Evolutionary conservation across 345 rosid species (phyloP).

Genomic region (Camelina hispida): DNA sequence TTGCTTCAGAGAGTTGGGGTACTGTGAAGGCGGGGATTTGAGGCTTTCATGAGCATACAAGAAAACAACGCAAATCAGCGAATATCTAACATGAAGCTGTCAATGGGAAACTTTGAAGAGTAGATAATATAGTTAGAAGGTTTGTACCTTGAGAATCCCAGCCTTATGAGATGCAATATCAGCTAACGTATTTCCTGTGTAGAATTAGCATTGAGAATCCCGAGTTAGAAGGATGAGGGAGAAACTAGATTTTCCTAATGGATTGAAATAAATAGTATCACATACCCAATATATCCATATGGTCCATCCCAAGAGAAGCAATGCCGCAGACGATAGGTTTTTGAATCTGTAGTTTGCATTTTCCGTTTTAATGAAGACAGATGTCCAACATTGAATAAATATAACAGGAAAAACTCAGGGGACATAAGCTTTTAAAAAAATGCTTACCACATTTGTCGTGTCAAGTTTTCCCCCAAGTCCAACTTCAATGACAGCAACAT

Average conservation of each 20-base stretch:
- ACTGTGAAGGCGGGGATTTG: slow-evolving; percentile 85
- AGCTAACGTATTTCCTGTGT: slow-evolving; percentile 71
- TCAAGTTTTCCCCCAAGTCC: slow-evolving; percentile 81
- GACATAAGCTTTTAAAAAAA: slow-evolving; percentile 30
- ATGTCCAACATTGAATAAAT: neutral
- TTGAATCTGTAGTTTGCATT: slow-evolving; percentile 62
- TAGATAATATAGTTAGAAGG: slow-evolving; percentile 23
- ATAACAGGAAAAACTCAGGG: slow-evolving; percentile 17
- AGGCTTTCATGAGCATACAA: slow-evolving; percentile 72
- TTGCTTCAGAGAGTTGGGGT: slow-evolving; percentile 82
- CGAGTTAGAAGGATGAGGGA: slow-evolving; percentile 19
- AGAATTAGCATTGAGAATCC: slow-evolving; percentile 28
- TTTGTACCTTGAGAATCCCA: slow-evolving; percentile 87
- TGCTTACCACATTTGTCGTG: slow-evolving; percentile 82
- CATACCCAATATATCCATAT: slow-evolving; percentile 70
- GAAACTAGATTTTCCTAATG: neutral
- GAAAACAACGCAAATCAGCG: slow-evolving; percentile 63
- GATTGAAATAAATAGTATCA: slow-evolving; percentile 4
- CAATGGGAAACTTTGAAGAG: too few relatives aligned
- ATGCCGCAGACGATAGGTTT: slow-evolving; percentile 88
- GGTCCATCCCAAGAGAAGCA: slow-evolving; percentile 90
- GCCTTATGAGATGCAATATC: slow-evolving; percentile 87
- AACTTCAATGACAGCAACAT: slow-evolving; percentile 88
- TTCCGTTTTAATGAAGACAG: slow-evolving; percentile 17
- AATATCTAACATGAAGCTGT: too few relatives aligned